Base-by-base conservation (phyloP, 1,284 basidiomycete species). In the Pholiota adiposa region DNA sequence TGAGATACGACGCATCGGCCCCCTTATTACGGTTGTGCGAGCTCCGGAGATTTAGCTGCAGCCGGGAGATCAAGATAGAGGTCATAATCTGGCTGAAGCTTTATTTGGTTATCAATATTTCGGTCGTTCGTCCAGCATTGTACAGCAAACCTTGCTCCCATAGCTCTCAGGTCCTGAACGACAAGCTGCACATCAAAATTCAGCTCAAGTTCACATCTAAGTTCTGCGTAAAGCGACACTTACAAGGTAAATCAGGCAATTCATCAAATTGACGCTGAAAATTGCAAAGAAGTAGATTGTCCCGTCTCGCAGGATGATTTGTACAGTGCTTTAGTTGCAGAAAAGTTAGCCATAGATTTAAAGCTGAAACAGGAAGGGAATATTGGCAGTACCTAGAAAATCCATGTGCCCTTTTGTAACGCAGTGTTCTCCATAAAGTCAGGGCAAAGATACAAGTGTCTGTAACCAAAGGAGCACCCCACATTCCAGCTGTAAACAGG, bases 391-490 rank as follows among this genome's bases (percentile, higher is more conserved):
- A 62, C 60, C 49, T 56, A 25, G 57, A 40, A 29, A 51, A 21
- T 33, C 54, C 53, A 43, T 51, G 18, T 23, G 43, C 25, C 16
- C 40, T 58, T 27, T 61, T 53, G 43, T 63, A 70, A 7, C 60
- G 49, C 19, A 64, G 41, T 3, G 66, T 63, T 14, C 65, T 64
- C 55, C 62, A 66, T 4, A 70, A 16, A 7, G 71, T 70, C 34
- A 72, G 62, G 21, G 66, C 18, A 50, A 69, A 70, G 18, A 72
- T 70, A 25, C 62, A 59, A 4, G 61, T 54, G 41, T 71, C 67
- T 12, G 71, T 70, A n/a, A 71, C 60, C 16, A 72, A 59, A 7
- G 70, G 69, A 9, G 67, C 61, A 11, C 68, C 65, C 71, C 71
- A 72, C 36, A 71, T 33, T 21, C 63, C 61, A 27, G 70, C 70